Conservation (phyloP, 108 stramenopile genomes). For the Fragilaria radians region DNA sequence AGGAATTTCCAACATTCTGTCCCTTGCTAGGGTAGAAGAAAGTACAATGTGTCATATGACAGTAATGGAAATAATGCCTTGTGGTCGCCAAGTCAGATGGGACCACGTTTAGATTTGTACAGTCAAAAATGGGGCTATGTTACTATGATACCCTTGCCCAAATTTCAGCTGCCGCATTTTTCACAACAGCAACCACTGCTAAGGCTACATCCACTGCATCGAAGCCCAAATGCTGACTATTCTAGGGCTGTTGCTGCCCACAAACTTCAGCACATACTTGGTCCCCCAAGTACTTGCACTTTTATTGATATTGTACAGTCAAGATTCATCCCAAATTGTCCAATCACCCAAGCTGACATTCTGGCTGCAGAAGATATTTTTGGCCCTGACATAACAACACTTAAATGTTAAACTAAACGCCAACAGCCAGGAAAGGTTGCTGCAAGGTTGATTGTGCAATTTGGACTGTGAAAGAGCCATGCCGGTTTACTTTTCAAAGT, state of each 20-base stretch:
- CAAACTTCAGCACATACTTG: constrained; percentile 1
- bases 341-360: no score
- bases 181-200: no score
- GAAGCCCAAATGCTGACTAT: constrained; percentile 5
- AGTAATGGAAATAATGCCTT: not conserved
- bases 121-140: constrained; percentile 20
- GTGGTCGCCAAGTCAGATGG: not conserved
- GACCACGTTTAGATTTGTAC: constrained; percentile 3
- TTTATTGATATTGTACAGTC: constrained; percentile 10
- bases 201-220: no score
- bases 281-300: constrained; percentile 1
- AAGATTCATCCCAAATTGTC: constrained; percentile 30
- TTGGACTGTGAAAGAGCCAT: no score
- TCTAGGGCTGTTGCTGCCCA: not conserved
- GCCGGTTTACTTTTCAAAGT: constrained; percentile 26
- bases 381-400: no score
- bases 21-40: constrained; percentile 2
- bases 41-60: constrained; percentile 9
- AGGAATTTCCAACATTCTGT: no score
- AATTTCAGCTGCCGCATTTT: no score
- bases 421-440: constrained; percentile 11
- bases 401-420: constrained; percentile 8
- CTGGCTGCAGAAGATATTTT: no score
- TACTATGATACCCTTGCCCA: constrained; percentile 15
- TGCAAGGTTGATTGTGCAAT: constrained; percentile 42